Evolutionary conservation across 1,284 basidiomycete species (phyloP).

Genomic region (Pseudozyma flocculosa): DNA sequence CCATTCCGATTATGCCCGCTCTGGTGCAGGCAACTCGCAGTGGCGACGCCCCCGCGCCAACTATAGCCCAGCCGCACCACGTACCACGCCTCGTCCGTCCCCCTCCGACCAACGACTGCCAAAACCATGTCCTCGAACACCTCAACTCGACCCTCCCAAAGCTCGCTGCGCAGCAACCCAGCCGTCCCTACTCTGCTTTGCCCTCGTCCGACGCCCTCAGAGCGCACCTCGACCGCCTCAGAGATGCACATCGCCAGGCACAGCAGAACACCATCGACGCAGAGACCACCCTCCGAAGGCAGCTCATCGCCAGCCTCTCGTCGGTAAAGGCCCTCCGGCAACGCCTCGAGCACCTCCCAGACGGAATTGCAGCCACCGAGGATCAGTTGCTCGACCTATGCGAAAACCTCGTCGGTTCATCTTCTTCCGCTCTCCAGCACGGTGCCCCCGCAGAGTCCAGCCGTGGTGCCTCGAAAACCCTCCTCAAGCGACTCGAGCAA

Average conservation of each 20-base stretch:
- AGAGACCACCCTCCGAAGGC: slow-evolving; percentile 16
- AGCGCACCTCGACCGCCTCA: slow-evolving; percentile 18
- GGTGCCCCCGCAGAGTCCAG: slow-evolving; percentile 6
- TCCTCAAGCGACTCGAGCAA: slow-evolving; percentile 18
- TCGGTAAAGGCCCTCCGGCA: slow-evolving; percentile 21
- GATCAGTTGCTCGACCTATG: slow-evolving; percentile 34
- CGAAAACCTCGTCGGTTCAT: slow-evolving; percentile 25
- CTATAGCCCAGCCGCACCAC: slow-evolving; percentile 17
- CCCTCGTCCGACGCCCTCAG: slow-evolving; percentile 21
- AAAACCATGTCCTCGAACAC: slow-evolving; percentile 23
- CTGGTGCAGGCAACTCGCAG: too few relatives aligned
- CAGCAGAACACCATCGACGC: slow-evolving; percentile 9
- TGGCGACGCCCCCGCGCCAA: too few relatives aligned
- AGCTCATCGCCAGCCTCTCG: slow-evolving; percentile 18
- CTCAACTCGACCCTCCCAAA: slow-evolving; percentile 28
- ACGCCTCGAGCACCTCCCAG: slow-evolving; percentile 17
- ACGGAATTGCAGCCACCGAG: slow-evolving; percentile 25
- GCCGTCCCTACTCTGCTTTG: slow-evolving; percentile 11
- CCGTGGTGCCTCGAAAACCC: slow-evolving; percentile 6
- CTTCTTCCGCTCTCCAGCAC: too few relatives aligned
- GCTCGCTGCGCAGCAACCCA: slow-evolving; percentile 15
- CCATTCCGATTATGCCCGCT: too few relatives aligned
- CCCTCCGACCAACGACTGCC: slow-evolving; percentile 9
- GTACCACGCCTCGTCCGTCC: slow-evolving; percentile 11
- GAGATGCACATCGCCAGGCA: slow-evolving; percentile 8